Conservation (phyloP, 805 yeast species). For the Candida pseudofarinosa region DNA sequence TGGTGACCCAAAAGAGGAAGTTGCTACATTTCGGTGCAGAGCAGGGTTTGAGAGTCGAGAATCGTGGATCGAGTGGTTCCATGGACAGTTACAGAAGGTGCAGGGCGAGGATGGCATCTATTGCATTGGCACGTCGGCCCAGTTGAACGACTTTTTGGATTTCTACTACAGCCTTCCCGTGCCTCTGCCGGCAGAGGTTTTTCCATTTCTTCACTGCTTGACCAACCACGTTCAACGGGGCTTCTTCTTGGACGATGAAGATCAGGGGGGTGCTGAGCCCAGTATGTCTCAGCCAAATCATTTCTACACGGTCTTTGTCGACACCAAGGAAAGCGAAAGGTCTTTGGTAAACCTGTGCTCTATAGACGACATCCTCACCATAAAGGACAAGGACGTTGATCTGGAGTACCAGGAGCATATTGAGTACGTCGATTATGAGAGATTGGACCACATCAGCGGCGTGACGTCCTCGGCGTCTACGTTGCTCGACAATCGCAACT, state of each 20-base stretch:
- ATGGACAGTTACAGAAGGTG: not conserved
- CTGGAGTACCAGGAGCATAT: not conserved
- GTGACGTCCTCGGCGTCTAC: not conserved
- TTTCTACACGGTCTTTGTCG: slow-evolving; percentile 15
- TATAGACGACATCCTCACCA: not conserved
- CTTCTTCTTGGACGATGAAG: slow-evolving; percentile 17
- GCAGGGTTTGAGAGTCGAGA: not conserved
- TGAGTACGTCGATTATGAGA: slow-evolving; percentile 4
- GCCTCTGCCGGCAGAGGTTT: slow-evolving; percentile 16
- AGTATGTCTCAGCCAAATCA: slow-evolving; percentile 7
- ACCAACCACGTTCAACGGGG: slow-evolving; percentile 22
- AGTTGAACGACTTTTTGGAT: slow-evolving; percentile 14
- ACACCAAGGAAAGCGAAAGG: slow-evolving; percentile 6
- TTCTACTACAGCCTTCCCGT: slow-evolving; percentile 12
- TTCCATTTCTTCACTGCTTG: slow-evolving; percentile 36
- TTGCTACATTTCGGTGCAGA: not conserved
- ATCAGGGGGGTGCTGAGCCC: not conserved
- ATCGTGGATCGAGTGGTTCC: slow-evolving; percentile 1
- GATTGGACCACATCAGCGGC: slow-evolving; percentile 7
- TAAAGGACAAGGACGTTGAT: not conserved
- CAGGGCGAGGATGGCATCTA: slow-evolving; percentile 4
- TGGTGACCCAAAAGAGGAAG: not conserved
- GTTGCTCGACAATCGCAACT: slow-evolving; percentile 27
- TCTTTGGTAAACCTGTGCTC: slow-evolving; percentile 1
- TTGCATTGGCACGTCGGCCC: slow-evolving; percentile 6